phyloP scores from a whole-genome alignment of 495 filamentous ascomycete genomes.

The Penicillium goetzii region DNA sequence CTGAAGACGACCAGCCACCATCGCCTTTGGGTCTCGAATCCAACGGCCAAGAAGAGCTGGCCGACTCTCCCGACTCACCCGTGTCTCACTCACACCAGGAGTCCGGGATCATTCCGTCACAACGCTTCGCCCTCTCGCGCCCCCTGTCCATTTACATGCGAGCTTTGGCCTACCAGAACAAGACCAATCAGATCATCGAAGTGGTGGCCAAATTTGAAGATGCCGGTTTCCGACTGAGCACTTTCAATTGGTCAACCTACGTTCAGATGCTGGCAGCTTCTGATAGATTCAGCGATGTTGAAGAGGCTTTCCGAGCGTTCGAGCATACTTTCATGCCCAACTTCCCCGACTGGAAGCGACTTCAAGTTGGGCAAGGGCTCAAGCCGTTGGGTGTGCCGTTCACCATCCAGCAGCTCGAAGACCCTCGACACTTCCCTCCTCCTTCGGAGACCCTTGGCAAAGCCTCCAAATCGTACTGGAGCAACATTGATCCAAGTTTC shows the following conservation, averaged over 20 bases:
- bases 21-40: neutral
- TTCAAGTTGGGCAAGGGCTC: constrained; percentile 37
- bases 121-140: constrained; percentile 60
- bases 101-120: constrained; percentile 48
- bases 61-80: neutral
- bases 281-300: constrained; percentile 32
- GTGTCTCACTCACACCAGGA: neutral
- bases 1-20: neutral
- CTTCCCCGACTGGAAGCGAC: constrained; percentile 69
- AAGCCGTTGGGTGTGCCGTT: constrained; percentile 36
- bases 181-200: constrained; percentile 50
- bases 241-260: constrained; percentile 55
- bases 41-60: neutral
- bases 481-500: constrained; percentile 41
- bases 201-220: constrained; percentile 55
- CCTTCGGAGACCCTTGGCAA: constrained; percentile 34
- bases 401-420: constrained; percentile 34
- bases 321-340: constrained; percentile 74
- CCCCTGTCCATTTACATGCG: constrained; percentile 65
- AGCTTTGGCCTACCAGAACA: constrained; percentile 51
- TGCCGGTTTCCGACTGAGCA: constrained; percentile 69
- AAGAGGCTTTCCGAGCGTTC: constrained; percentile 66
- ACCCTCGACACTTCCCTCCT: constrained; percentile 24
- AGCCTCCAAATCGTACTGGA: constrained; percentile 38
- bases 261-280: constrained; percentile 54